Base-by-base conservation (phyloP, 768 basidiomycete genomes). In the Mycena rosella region DNA sequence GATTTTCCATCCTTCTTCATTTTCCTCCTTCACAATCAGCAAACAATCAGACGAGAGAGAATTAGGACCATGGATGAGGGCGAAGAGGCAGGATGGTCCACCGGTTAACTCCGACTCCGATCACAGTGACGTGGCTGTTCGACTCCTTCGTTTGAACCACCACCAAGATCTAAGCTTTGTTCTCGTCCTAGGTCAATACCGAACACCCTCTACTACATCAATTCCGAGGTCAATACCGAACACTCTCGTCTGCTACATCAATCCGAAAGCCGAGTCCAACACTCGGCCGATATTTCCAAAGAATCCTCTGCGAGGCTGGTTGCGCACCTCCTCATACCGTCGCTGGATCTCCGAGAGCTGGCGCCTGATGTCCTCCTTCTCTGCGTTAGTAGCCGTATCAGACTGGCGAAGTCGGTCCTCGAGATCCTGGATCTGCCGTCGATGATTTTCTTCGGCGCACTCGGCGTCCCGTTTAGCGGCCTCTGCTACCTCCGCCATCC, bases 401-500 rank as follows among this genome's bases (percentile, higher is more conserved):
- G 67, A 59, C 13, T 69, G 40, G n/a, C 45, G 51, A 5, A 74
- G 68, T 14, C 64, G 69, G 15, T 63, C 53, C 36, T 71, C 59
- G 30, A 78, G 56, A 30, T 60, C 67, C 27, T 73, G 52, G 15
- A 76, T 70, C 36, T 73, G 74, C 10, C 54, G 60, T 20, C 64
- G 53, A 20, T 76, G 65, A 6, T 69, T 49, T 10, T 56, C 70
- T 17, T 70, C 51, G 29, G 68, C 71, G 15, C 49, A 48, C 22
- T 58, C 64, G 20, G 62, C 60, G 9, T 72, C 72, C 51, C 64
- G 68, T 32, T 64, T 58, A 4, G 74, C 68, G 13, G 49, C 32
- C 20, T 74, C 76, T 14, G 70, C 65, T 27, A 77, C 68, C 34
- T 78, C 74, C 14, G 77, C 70, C 74, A 81, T 70, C 27, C 74